These are phyloP conservation scores for Tephrocybe sp. DNA, from an alignment of 768 basidiomycete genomes.

Conservation along the genomic window DNA sequence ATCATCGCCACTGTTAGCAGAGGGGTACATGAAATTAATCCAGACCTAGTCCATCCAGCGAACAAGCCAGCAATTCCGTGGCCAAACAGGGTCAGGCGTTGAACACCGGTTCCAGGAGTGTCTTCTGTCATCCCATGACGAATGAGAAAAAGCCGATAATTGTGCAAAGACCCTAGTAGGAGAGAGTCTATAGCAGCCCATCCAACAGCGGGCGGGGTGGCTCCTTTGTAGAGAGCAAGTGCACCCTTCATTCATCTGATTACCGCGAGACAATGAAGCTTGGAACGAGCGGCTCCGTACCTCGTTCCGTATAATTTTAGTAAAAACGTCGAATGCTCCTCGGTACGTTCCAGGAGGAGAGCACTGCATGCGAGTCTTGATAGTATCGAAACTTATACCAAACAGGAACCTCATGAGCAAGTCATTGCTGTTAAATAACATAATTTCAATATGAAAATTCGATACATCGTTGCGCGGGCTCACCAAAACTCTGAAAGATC, in stretches of 20 bases:
- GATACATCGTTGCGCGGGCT: background rate
- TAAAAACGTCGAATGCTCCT: conserved; percentile 58
- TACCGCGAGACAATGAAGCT: background rate
- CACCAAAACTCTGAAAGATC: conserved; percentile 11
- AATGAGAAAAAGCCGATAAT: conserved; percentile 63
- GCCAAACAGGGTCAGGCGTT: conserved; percentile 57
- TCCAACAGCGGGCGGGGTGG: conserved; percentile 67
- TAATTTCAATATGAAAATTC: conserved; percentile 5
- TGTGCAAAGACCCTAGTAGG: conserved; percentile 66
- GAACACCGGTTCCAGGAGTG: conserved; percentile 38
- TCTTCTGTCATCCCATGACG: conserved; percentile 52
- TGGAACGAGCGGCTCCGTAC: conserved; percentile 29
- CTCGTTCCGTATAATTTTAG: conserved; percentile 58
- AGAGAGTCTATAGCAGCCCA: conserved; percentile 75
- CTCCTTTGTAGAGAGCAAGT: conserved; percentile 71
- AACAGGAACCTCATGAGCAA: conserved; percentile 1
- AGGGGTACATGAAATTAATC: conserved; percentile 3
- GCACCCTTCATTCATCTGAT: conserved; percentile 39
- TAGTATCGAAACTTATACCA: conserved; percentile 58
- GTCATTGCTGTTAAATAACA: background rate
- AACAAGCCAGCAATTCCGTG: conserved; percentile 67
- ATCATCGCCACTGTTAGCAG: conserved; percentile 3
- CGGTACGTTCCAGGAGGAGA: conserved; percentile 61
- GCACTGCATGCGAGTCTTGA: conserved; percentile 73
- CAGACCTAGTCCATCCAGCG: conserved; percentile 68